Percentiles rank a stretch among this genome's conserved stretches.
Conservation (phyloP, 108 stramenopile species). For the Cyclotella choctawhatcheeana region DNA sequence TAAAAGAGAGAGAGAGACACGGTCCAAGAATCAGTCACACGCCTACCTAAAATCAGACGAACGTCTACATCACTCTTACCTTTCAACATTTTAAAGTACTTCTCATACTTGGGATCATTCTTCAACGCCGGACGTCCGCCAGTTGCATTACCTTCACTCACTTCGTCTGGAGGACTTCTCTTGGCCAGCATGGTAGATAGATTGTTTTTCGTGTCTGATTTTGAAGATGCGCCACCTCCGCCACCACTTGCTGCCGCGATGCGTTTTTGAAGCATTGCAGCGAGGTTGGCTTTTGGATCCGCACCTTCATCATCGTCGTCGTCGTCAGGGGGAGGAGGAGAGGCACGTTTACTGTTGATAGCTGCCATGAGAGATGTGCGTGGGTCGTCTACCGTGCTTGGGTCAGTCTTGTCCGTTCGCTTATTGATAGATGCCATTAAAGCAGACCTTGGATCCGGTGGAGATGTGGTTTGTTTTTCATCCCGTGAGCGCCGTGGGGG, state of each 20-base stretch:
- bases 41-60: too few species aligned
- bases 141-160: slow-evolving; percentile 3
- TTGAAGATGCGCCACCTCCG: not conserved
- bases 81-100: slow-evolving; percentile 86
- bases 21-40: too few species aligned
- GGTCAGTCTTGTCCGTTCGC: slow-evolving; percentile 25
- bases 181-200: slow-evolving; percentile 1
- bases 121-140: slow-evolving; percentile 64
- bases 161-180: not conserved
- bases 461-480: not conserved
- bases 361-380: not conserved
- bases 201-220: not conserved
- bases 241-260: too few species aligned
- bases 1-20: too few species aligned
- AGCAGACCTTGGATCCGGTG: slow-evolving; percentile 49
- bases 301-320: slow-evolving; percentile 4
- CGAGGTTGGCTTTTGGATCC: slow-evolving; percentile 8
- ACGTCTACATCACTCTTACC: slow-evolving; percentile 42
- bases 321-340: too few species aligned
- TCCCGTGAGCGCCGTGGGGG: too few species aligned
- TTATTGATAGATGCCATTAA: slow-evolving; percentile 69
- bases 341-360: slow-evolving; percentile 1
- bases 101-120: slow-evolving; percentile 79
- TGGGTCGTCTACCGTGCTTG: not conserved
- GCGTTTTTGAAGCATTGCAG: not conserved